A percentile compares a stretch with the other conserved stretches of the same genome.
Conservation (phyloP, 345 rosid species). For the Eucalyptus grandis region DNA sequence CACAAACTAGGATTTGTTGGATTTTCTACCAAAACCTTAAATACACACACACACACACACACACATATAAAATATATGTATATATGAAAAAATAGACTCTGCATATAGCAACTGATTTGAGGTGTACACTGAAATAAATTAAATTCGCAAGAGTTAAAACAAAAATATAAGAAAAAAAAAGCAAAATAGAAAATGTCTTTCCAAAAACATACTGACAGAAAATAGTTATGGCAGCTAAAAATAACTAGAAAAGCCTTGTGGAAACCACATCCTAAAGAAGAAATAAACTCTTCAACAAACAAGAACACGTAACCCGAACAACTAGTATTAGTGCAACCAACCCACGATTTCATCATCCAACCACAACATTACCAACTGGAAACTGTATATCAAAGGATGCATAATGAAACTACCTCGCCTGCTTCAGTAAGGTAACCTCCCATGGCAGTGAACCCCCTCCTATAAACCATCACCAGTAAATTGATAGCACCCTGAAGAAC, state of each 20-base stretch:
- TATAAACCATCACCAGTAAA: constrained; percentile 79
- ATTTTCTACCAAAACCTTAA: not conserved
- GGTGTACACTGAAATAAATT: not conserved
- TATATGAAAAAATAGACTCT: not conserved
- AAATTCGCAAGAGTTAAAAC: not conserved
- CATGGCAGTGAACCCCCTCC: constrained; percentile 78
- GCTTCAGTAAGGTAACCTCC: constrained; percentile 96
- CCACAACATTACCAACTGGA: not conserved
- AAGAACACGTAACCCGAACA: not conserved
- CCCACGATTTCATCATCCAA: not conserved
- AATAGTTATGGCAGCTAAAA: not conserved
- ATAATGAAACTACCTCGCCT: constrained; percentile 64
- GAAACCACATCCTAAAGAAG: not conserved
- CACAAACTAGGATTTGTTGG: not conserved
- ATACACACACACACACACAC: too few species aligned
- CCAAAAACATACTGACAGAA: not conserved
- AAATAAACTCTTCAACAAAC: not conserved
- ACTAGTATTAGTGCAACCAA: not conserved
- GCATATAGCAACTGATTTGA: not conserved
- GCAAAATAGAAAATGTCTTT: not conserved
- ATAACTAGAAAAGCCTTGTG: not conserved
- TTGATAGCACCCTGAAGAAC: constrained; percentile 83
- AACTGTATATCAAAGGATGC: not conserved
- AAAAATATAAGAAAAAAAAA: not conserved
- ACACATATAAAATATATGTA: too few species aligned